These are phyloP conservation scores for Aspergillus carlsbadensis DNA, from an alignment of 495 filamentous ascomycete genomes.

Conservation along the genomic window DNA sequence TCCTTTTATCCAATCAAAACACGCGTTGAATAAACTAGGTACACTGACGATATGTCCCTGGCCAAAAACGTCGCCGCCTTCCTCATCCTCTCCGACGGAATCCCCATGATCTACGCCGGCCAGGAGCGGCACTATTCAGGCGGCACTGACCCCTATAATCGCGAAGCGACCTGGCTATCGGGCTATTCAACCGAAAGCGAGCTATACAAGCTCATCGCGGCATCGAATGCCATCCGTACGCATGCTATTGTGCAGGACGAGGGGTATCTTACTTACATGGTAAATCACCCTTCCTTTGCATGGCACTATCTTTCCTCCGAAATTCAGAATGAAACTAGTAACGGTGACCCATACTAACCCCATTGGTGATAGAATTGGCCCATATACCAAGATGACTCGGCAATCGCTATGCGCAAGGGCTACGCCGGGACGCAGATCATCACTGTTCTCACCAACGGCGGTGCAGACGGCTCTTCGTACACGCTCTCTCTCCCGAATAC, in stretches of 20 bases:
- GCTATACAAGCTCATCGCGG: constrained; percentile 14
- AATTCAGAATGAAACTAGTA: too few species aligned
- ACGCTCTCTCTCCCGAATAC: constrained; percentile 46
- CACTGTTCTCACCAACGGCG: constrained; percentile 60
- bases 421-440: constrained; percentile 52
- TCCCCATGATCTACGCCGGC: constrained; percentile 66
- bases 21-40: constrained; percentile 38
- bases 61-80: constrained; percentile 70
- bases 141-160: constrained; percentile 61
- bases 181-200: constrained; percentile 50
- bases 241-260: constrained; percentile 14
- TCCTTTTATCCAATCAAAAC: background rate
- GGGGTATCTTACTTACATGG: constrained; percentile 16
- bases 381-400: constrained; percentile 55
- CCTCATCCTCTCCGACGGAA: constrained; percentile 67
- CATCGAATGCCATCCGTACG: constrained; percentile 16
- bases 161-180: constrained; percentile 74
- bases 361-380: constrained; percentile 40
- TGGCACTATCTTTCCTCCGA: too few species aligned
- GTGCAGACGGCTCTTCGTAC: constrained; percentile 42
- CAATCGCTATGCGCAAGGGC: constrained; percentile 68
- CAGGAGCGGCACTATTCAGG: constrained; percentile 76
- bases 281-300: background rate
- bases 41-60: constrained; percentile 49
- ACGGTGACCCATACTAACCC: background rate